Evolutionary conservation across 1,139 yeast genomes (phyloP).

Genomic region (Nakaseomyces kungkrabaensis): DNA sequence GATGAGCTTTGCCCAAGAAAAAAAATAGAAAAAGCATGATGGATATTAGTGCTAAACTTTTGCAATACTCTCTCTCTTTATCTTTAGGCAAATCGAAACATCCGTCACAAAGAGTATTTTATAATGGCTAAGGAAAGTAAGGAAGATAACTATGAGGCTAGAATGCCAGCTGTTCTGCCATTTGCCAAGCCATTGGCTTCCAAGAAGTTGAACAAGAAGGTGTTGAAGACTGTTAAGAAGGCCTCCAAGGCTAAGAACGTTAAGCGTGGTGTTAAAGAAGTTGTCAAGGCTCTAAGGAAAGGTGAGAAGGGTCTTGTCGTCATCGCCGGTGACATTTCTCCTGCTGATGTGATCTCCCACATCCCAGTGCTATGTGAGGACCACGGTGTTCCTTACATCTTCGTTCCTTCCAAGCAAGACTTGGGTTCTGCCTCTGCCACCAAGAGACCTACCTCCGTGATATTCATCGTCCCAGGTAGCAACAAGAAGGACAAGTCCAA

Average conservation of each 20-base stretch:
- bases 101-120: background rate
- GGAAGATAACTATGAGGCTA: slow-evolving; percentile 79
- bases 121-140: slow-evolving; percentile 28
- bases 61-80: background rate
- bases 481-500: slow-evolving; percentile 72
- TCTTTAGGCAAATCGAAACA: background rate
- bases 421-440: slow-evolving; percentile 98
- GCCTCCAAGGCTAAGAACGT: slow-evolving; percentile 98
- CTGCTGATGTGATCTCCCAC: slow-evolving; percentile 94
- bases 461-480: slow-evolving; percentile 95
- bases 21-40: too few species aligned
- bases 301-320: slow-evolving; percentile 96
- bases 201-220: slow-evolving; percentile 90
- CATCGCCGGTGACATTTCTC: slow-evolving; percentile 96
- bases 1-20: slow-evolving; percentile 5
- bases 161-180: slow-evolving; percentile 82
- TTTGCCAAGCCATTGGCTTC: slow-evolving; percentile 95
- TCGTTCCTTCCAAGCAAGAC: slow-evolving; percentile 95
- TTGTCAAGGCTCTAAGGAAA: slow-evolving; percentile 92
- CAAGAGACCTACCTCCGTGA: slow-evolving; percentile 97
- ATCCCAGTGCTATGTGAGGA: slow-evolving; percentile 97
- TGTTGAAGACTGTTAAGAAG: slow-evolving; percentile 89
- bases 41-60: too few species aligned
- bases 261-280: slow-evolving; percentile 98
- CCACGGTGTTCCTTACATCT: slow-evolving; percentile 76